These are phyloP conservation scores for Chloris gayana DNA, from an alignment of 176 grass and related monocot species.

Conservation along the genomic window DNA sequence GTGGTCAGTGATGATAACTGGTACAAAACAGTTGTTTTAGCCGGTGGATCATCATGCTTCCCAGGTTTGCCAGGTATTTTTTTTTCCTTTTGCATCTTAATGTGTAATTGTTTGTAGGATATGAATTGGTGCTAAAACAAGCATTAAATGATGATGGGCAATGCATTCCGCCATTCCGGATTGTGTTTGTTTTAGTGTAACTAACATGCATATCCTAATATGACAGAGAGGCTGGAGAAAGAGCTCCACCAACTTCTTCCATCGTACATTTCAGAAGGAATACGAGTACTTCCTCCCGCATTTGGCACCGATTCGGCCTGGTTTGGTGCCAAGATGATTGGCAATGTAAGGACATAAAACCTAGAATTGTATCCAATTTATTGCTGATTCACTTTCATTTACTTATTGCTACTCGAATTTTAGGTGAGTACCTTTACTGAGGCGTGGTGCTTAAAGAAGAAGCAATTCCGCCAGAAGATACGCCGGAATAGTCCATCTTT, in stretches of 20 bases:
- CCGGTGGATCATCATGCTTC: constrained; percentile 81
- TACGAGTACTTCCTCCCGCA: constrained; percentile 75
- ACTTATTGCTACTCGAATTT: constrained; percentile 11
- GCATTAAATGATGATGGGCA: constrained; percentile 3
- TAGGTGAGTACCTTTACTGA: constrained; percentile 88
- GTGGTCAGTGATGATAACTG: constrained; percentile 60
- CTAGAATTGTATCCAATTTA: background rate
- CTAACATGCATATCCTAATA: background rate
- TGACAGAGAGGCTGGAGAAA: constrained; percentile 85
- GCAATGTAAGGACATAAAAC: constrained; percentile 62
- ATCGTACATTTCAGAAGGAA: constrained; percentile 69
- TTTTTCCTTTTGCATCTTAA: background rate
- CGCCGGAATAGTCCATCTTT: constrained; percentile 47
- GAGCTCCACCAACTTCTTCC: constrained; percentile 75
- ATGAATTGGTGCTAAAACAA: background rate
- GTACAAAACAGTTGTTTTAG: constrained; percentile 88
- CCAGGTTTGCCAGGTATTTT: constrained; percentile 84
- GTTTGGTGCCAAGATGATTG: constrained; percentile 89
- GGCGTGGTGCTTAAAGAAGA: constrained; percentile 78
- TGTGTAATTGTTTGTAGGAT: background rate
- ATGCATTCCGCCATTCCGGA: background rate
- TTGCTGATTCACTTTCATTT: background rate
- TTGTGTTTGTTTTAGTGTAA: background rate
- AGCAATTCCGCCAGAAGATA: constrained; percentile 67
- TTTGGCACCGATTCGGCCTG: constrained; percentile 78